phyloP scores from a whole-genome alignment of 345 rosid genomes.

The Syzygium grande region DNA sequence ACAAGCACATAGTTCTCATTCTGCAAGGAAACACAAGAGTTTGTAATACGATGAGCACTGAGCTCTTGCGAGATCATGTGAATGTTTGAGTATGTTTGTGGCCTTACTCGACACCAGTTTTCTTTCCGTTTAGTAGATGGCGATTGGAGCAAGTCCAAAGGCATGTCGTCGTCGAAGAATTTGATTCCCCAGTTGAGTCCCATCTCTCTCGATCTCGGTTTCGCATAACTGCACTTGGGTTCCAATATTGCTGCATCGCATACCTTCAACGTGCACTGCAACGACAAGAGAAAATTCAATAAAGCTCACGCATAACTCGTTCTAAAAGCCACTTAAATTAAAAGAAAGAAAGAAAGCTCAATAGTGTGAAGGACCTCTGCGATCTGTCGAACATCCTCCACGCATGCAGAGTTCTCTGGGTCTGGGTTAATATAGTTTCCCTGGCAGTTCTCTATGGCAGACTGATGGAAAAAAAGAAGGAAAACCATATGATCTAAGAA shows the following conservation, averaged over 20 bases:
- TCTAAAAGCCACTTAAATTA: neutral
- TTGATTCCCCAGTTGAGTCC: neutral
- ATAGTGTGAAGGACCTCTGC: neutral
- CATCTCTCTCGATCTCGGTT: neutral
- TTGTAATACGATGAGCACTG: neutral
- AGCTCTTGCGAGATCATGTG: neutral
- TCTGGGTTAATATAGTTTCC: constrained; percentile 11
- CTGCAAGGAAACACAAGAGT: constrained; percentile 4
- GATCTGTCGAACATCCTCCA: neutral
- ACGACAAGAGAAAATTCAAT: neutral
- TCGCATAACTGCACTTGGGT: constrained; percentile 7
- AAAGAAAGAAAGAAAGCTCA: neutral
- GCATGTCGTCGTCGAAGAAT: constrained; percentile 3
- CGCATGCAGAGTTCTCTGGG: constrained; percentile 3
- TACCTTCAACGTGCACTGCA: constrained; percentile 16
- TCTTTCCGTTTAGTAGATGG: neutral
- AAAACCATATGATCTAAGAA: neutral
- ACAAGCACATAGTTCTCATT: constrained; percentile 1
- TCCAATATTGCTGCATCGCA: constrained; percentile 15
- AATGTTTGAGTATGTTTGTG: neutral
- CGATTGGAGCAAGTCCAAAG: neutral
- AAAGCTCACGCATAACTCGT: neutral
- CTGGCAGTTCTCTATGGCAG: constrained; percentile 11
- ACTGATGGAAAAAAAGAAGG: neutral
- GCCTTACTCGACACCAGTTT: constrained; percentile 24